These are phyloP conservation scores for Trichoderma semiorbis DNA, from an alignment of 2,329 filamentous ascomycete species.

Conservation along the genomic window DNA sequence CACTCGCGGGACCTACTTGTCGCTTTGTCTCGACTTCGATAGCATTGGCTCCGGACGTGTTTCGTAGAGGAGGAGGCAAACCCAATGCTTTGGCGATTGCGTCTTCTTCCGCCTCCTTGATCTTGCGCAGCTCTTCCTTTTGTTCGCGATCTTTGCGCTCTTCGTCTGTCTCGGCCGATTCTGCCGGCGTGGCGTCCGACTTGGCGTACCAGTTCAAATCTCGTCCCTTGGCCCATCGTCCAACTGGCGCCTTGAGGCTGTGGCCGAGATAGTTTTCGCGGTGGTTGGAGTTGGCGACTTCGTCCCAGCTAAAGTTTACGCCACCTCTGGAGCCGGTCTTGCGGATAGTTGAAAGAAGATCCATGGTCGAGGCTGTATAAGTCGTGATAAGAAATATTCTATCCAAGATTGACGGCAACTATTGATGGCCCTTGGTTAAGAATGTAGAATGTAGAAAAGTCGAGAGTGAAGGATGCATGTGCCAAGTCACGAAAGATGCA, in stretches of 20 bases:
- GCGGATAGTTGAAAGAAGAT: constrained; percentile 86
- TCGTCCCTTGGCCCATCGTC: constrained; percentile 82
- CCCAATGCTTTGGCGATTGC: constrained; percentile 82
- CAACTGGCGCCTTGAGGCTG: constrained; percentile 86
- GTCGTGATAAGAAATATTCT: not conserved
- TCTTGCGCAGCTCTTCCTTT: constrained; percentile 71
- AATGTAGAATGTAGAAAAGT: not conserved
- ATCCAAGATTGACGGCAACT: not conserved
- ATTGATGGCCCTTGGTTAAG: not conserved
- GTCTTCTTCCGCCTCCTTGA: constrained; percentile 92
- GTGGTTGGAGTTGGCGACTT: constrained; percentile 80
- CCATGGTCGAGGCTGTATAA: constrained; percentile 57
- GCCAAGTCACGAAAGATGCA: not conserved
- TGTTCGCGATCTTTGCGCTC: constrained; percentile 59
- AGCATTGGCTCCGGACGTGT: constrained; percentile 62
- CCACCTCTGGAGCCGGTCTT: constrained; percentile 90
- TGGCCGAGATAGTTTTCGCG: constrained; percentile 90
- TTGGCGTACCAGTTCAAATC: constrained; percentile 65
- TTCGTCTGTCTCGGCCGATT: constrained; percentile 53
- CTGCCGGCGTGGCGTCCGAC: constrained; percentile 40
- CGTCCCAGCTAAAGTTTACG: constrained; percentile 94
- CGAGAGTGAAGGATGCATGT: not conserved
- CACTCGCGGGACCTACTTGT: constrained; percentile 30
- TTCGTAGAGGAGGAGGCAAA: constrained; percentile 63
- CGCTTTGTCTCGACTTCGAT: constrained; percentile 55